Evolutionary conservation across 768 basidiomycete genomes (phyloP).

Genomic region (Termitomyces sp.): DNA sequence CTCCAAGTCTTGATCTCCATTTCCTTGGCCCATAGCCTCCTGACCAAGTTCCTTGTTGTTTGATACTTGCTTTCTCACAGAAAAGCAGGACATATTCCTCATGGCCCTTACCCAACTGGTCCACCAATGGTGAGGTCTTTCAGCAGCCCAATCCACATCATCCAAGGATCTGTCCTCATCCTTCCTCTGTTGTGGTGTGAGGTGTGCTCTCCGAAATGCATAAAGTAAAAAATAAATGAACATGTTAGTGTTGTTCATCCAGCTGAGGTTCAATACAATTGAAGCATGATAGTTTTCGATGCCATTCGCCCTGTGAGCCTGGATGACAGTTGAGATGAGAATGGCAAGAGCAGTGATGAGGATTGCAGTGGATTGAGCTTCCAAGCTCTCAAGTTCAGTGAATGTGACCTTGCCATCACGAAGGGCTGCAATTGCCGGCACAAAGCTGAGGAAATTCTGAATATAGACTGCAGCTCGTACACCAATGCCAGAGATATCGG

Average conservation of each 20-base stretch:
- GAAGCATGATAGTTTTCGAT: background rate
- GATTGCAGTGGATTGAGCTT: background rate
- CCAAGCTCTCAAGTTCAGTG: conserved; percentile 14
- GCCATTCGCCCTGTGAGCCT: conserved; percentile 10
- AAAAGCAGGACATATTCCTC: background rate
- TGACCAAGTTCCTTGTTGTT: background rate
- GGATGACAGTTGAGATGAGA: conserved; percentile 18
- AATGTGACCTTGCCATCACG: conserved; percentile 14
- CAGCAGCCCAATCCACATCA: background rate
- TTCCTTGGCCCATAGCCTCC: background rate
- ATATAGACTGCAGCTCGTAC: conserved; percentile 14
- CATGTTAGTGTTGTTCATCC: conserved; percentile 2
- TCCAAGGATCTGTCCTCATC: background rate
- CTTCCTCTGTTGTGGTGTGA: background rate
- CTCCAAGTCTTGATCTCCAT: too few species aligned
- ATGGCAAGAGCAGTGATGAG: conserved; percentile 15
- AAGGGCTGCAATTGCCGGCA: conserved; percentile 14
- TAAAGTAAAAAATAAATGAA: background rate
- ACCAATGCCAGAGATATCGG: background rate
- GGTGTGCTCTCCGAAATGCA: background rate
- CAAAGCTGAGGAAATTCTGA: conserved; percentile 19
- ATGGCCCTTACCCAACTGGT: background rate
- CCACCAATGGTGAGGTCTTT: background rate
- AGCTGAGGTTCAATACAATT: conserved; percentile 7
- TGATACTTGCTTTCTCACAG: background rate